phyloP scores from a whole-genome alignment of 768 basidiomycete genomes.

The Lactarius evosmus region DNA sequence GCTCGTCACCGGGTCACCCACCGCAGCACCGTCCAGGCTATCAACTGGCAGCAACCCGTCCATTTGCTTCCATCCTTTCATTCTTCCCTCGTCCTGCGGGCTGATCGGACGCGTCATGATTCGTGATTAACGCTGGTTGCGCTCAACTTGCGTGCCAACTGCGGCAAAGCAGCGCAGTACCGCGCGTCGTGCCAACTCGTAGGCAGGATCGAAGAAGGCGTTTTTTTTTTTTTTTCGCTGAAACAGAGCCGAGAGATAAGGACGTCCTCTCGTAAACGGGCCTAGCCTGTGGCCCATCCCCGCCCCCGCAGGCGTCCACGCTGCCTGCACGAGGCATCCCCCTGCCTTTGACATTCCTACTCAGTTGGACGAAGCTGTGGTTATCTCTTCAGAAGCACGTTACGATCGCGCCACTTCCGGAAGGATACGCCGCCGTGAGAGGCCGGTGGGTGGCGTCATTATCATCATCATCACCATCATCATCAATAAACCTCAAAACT shows the following conservation, averaged over 20 bases:
- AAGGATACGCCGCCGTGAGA: slow-evolving; percentile 2
- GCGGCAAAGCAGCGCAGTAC: neutral
- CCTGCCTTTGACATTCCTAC: neutral
- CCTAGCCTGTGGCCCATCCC: slow-evolving; percentile 16
- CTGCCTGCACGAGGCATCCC: slow-evolving; percentile 11
- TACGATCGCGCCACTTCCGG: slow-evolving; percentile 10
- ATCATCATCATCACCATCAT: neutral
- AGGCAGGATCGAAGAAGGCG: neutral
- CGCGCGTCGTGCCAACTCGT: neutral
- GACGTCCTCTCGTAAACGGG: slow-evolving; percentile 9
- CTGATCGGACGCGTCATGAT: slow-evolving; percentile 9
- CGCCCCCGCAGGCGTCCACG: neutral
- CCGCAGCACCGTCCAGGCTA: neutral
- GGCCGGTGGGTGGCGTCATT: slow-evolving; percentile 11
- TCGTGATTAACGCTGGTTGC: slow-evolving; percentile 11
- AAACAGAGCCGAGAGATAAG: slow-evolving; percentile 13
- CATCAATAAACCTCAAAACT: neutral
- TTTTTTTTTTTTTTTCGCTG: neutral
- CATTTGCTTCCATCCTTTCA: neutral
- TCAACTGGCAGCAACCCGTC: neutral
- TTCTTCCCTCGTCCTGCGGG: neutral
- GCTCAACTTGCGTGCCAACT: neutral
- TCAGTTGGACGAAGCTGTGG: slow-evolving; percentile 7
- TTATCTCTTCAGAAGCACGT: neutral
- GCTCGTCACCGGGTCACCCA: slow-evolving; percentile 15